These are phyloP conservation scores for Cryphonectria parasitica DNA, from an alignment of 2,329 filamentous ascomycete genomes.

Conservation along the genomic window DNA sequence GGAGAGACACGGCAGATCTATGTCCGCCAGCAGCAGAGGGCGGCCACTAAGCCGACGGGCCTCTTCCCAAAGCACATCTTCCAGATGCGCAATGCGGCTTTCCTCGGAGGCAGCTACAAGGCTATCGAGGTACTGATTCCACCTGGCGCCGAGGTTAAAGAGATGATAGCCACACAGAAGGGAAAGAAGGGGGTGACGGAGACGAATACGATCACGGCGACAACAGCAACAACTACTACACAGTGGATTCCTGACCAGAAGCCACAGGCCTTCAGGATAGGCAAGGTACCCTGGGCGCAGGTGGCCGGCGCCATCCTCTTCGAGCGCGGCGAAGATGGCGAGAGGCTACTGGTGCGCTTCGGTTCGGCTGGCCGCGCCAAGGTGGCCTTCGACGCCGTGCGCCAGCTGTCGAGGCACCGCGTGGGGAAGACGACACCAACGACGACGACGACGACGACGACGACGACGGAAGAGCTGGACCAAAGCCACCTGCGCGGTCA, in stretches of 20 bases:
- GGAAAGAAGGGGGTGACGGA: too few relatives aligned
- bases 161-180: not conserved
- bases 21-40: constrained; percentile 34
- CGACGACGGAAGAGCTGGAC: not conserved
- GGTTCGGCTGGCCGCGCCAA: constrained; percentile 10
- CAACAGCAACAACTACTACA: not conserved
- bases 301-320: constrained; percentile 14
- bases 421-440: not conserved
- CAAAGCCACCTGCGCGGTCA: not conserved
- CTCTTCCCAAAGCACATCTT: constrained; percentile 32
- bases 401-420: constrained; percentile 1
- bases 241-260: constrained; percentile 5
- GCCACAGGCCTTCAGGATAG: constrained; percentile 9
- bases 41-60: constrained; percentile 23
- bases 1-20: constrained; percentile 35
- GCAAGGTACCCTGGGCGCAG: constrained; percentile 10
- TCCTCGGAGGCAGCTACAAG: not conserved
- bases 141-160: not conserved
- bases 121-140: constrained; percentile 5
- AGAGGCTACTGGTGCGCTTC: constrained; percentile 9
- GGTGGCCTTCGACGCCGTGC: constrained; percentile 13
- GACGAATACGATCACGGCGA: too few relatives aligned
- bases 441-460: too few relatives aligned
- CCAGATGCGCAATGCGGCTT: constrained; percentile 27
- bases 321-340: constrained; percentile 8